phyloP scores from a whole-genome alignment of 306 rosid genomes.

The Bauhinia variegata region DNA sequence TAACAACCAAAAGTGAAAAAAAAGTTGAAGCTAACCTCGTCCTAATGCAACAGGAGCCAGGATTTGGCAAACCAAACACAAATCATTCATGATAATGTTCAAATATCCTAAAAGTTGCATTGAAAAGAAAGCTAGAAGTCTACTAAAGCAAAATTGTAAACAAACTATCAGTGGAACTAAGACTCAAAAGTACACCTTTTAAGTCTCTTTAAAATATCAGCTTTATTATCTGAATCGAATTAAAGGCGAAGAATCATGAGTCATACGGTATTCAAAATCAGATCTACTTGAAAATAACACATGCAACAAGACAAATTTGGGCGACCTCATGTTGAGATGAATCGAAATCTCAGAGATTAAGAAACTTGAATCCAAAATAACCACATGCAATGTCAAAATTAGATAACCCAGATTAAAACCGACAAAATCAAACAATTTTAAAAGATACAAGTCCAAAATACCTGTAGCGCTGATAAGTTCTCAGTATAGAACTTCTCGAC shows the following conservation, averaged over 20 bases:
- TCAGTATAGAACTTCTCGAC: constrained; percentile 31
- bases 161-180: not conserved
- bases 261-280: not conserved
- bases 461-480: constrained; percentile 71
- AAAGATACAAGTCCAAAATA: constrained; percentile 9
- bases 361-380: not conserved
- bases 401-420: not conserved
- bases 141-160: not conserved
- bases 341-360: not conserved
- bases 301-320: not conserved
- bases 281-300: not conserved
- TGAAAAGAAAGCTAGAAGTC: not conserved
- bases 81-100: too few species aligned
- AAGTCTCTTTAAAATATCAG: not conserved
- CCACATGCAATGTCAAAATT: constrained; percentile 18
- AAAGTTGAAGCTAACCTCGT: too few species aligned
- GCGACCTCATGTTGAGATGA: not conserved
- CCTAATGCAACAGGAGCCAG: too few species aligned
- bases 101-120: not conserved
- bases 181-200: not conserved
- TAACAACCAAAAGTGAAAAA: too few species aligned
- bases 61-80: too few species aligned
- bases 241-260: not conserved
- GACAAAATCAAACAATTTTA: not conserved
- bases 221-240: not conserved